Evolutionary conservation across 140 eudicot species (phyloP).

Genomic region (Anethum foeniculum): DNA sequence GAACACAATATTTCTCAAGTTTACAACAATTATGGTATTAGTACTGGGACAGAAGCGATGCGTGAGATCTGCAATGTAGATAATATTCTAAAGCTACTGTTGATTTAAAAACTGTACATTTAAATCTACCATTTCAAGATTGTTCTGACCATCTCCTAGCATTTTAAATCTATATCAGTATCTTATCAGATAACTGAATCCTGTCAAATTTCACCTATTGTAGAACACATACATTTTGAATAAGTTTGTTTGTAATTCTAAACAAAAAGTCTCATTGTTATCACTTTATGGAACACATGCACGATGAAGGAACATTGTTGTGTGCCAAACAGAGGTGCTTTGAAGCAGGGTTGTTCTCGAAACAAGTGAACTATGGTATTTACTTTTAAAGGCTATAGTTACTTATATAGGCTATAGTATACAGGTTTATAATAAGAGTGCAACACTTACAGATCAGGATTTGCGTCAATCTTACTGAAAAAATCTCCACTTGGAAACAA

Average conservation of each 20-base stretch:
- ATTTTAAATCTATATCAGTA: neutral
- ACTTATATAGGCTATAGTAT: neutral
- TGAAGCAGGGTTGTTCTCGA: neutral
- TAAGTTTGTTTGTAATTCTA: neutral
- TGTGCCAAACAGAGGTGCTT: neutral
- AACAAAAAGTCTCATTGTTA: neutral
- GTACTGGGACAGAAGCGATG: neutral
- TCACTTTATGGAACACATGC: neutral
- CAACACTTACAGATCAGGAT: constrained; percentile 90
- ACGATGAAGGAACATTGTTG: neutral
- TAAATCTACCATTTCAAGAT: neutral
- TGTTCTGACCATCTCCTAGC: neutral
- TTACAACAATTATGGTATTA: neutral
- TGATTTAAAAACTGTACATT: neutral
- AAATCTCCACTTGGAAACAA: constrained; percentile 92
- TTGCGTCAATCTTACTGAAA: constrained; percentile 83
- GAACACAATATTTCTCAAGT: neutral
- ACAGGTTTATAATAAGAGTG: neutral
- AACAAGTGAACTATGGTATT: neutral
- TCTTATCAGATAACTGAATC: neutral
- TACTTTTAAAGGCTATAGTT: neutral
- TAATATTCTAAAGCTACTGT: neutral
- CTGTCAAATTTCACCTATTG: neutral
- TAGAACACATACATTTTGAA: neutral
- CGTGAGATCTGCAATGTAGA: neutral